phyloP scores from a whole-genome alignment of 2,329 filamentous ascomycete species.

The Exophiala mesophila region DNA sequence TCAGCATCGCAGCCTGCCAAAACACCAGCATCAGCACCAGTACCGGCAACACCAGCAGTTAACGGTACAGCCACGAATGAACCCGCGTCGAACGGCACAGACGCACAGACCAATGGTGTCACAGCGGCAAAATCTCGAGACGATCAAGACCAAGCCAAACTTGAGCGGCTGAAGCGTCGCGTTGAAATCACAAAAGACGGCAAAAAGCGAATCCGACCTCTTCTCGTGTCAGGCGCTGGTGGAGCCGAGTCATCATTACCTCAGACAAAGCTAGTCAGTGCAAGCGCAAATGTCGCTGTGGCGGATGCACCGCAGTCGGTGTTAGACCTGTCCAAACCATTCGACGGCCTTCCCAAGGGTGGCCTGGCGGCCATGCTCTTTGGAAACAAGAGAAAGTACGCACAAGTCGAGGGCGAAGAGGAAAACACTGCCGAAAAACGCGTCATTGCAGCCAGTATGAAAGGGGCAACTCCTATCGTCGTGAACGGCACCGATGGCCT shows the following conservation, averaged over 20 bases:
- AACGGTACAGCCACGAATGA: constrained; percentile 42
- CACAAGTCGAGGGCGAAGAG: constrained; percentile 68
- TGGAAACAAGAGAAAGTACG: constrained; percentile 86
- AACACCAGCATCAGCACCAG: constrained; percentile 17
- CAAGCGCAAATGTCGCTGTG: constrained; percentile 50
- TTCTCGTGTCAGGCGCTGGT: constrained; percentile 85
- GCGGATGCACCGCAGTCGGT: constrained; percentile 66
- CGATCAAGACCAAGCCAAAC: constrained; percentile 54
- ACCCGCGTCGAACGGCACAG: constrained; percentile 34
- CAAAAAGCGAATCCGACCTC: constrained; percentile 88
- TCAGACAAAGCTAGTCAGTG: constrained; percentile 79
- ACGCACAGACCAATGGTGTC: constrained; percentile 19
- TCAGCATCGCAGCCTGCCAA: constrained; percentile 39
- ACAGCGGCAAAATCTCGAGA: constrained; percentile 29
- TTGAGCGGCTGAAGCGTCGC: constrained; percentile 75
- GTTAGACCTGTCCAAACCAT: constrained; percentile 87
- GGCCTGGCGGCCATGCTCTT: constrained; percentile 80
- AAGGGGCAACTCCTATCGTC: constrained; percentile 69
- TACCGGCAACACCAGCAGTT: constrained; percentile 32
- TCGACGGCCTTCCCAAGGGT: constrained; percentile 85
- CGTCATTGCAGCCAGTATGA: constrained; percentile 53
- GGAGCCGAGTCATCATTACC: constrained; percentile 83
- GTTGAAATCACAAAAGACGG: constrained; percentile 95
- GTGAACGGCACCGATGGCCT: constrained; percentile 72
- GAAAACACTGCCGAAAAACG: constrained; percentile 59